Base-by-base conservation (phyloP, 192 early-diverging fungal species). In the Coemansia erecta region DNA sequence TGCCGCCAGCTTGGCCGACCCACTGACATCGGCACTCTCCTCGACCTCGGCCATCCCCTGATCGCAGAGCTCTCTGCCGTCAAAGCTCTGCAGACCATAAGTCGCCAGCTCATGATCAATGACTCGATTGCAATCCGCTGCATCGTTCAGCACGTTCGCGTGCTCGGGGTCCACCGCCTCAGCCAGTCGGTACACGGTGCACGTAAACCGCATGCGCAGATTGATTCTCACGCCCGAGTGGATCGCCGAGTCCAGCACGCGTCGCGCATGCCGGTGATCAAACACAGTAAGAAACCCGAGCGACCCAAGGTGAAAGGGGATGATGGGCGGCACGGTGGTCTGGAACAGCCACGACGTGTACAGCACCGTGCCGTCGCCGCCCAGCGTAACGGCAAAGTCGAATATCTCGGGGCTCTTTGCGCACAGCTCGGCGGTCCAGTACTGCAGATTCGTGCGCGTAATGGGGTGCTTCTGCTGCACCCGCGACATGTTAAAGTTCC, bases 251-350 rank as follows among this genome's bases (percentile, higher is more conserved):
- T 66, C 70, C 6, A 95, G 66, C 19, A 86, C 81, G 3, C 83
- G 39, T 3, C 78, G 56, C 45, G 86, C 86, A 26, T 86, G 77
- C 5, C 72, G 72, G 54, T 88, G 88, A 56, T 89, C 80, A 69
- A 97, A 97, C 4, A 92, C 90, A 0, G 95, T 96, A 37, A 98
- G 63, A 43, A 98, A 98, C n/a, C 95, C 94, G 35, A 98, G 70
- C 24, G 94, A 96, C 5, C 95, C 95, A 28, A 95, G 69, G 59
- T 94, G 89, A 78, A 98, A 95, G 0, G 95, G 86, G 12, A 98
- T 82, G n/a, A 97, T 85, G 0, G 94, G 94, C 41, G 95, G 95
- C 35, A 97, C 92, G 11, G 84, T 81, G 6, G 64, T 68, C 73
- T 97, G 93, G 66, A 91, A 90, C 28, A 98, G 75, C 89, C 94